phyloP scores from a whole-genome alignment of 1,284 basidiomycete species.

The Nidula niveotomentosa region DNA sequence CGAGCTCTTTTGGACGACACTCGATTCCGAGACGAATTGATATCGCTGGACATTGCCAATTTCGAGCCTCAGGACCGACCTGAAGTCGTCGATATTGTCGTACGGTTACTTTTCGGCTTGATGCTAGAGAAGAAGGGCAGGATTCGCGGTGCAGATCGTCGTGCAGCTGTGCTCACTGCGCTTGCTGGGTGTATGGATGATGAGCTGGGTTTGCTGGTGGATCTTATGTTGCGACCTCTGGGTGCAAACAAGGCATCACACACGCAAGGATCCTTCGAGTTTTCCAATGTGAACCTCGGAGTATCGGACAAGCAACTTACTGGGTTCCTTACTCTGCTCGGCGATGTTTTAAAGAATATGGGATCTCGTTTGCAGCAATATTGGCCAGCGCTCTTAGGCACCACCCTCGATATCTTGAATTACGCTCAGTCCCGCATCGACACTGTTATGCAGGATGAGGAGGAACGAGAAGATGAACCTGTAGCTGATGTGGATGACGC shows the following conservation, averaged over 20 bases:
- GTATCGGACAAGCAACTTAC: constrained; percentile 72
- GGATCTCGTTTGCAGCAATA: constrained; percentile 67
- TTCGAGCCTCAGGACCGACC: constrained; percentile 66
- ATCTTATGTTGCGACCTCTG: constrained; percentile 90
- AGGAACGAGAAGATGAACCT: constrained; percentile 33
- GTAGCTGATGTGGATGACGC: constrained; percentile 11
- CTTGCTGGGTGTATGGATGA: constrained; percentile 71
- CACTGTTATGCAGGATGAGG: constrained; percentile 24
- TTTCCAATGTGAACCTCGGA: constrained; percentile 25
- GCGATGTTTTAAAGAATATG: constrained; percentile 79
- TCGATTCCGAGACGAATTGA: constrained; percentile 87
- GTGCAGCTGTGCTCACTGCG: constrained; percentile 76
- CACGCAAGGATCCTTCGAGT: constrained; percentile 19
- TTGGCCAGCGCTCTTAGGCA: constrained; percentile 76
- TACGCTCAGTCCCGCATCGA: constrained; percentile 63
- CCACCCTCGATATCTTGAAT: constrained; percentile 64
- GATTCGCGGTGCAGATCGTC: constrained; percentile 69
- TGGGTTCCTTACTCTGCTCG: constrained; percentile 85
- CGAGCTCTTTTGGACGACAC: constrained; percentile 80
- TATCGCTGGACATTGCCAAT: constrained; percentile 66
- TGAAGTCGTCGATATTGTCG: constrained; percentile 74
- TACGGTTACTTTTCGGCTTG: constrained; percentile 86
- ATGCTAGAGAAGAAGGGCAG: constrained; percentile 85
- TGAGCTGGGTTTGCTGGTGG: constrained; percentile 80
- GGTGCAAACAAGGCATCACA: constrained; percentile 27